Evolutionary conservation across 352 stramenopile species (phyloP), one percentile per base, ranked within the genome.

Genomic region (Pythium coloratum): DNA sequence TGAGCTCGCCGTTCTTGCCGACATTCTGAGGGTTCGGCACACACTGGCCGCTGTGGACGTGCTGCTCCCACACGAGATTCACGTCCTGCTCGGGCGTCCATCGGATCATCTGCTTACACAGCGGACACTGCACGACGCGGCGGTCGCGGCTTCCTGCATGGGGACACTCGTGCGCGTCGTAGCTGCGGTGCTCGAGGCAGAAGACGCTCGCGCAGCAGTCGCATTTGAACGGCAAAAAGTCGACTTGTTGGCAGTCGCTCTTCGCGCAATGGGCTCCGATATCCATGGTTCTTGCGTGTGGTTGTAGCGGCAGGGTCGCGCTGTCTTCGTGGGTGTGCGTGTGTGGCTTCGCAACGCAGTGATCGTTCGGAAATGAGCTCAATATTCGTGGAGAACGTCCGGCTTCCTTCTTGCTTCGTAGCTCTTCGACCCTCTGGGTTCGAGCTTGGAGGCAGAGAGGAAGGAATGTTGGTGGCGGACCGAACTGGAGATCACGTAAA

Each of bases 211-310:
- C 55, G 75, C 88, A 96, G 65, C 86, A 94, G 73, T 96, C 86
- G 72, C 88, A 96, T 34, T 71, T 83, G 73, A 96, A 96, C 3
- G 88, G 88, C 32, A 96, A 72, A 61, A 96, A 96, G 66, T 96
- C 88, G 66, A 89, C 76, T 66, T 94, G 86, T 54, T 84, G 72
- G 62, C 86, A 94, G 16, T 79, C 72, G 10, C 75, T 73, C 6
- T 90, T 71, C 47, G 75, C 84, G 67, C 86, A 94, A 63, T 94
- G 86, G 30, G 76, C 73, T 44, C 86, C 86, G 14, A 94, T 73
- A 68, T 94, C 86, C 82, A 94, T 90, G 9, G 28, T 65, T 40
- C 1, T 59, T 33, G 38, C 42, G 20, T 24, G n/a, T 33, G 8
- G 28, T 40, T 20, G 47, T 53, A 32, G 33, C 40, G 8, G 34